Conservation (phyloP, 176 grass and related monocot genomes). For the bread wheat (Triticum aestivum) region IWGSC_CS_RefSeq_v2.1 NC_057802.1:526360318-526360817, state of each 20-base stretch:
- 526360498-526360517: not conserved
- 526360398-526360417: not conserved
- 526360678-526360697: not conserved
- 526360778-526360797: not conserved
- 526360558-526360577: not conserved
- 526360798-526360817: not conserved
- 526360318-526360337: not conserved
- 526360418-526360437: conserved; percentile 15
- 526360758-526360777: not conserved
- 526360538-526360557: not conserved
- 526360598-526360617: conserved; percentile 5
- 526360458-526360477: not conserved
- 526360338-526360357: not conserved
- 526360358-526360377: not conserved
- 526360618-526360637: not conserved
- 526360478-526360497: not conserved
- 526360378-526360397: conserved; percentile 24
- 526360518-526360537: not conserved
- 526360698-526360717: not conserved
- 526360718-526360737: conserved; percentile 25
- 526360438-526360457: not conserved
- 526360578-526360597: not conserved
- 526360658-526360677: not conserved
- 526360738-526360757: not conserved
- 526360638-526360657: conserved; percentile 26